Evolutionary conservation across 1,284 basidiomycete genomes (phyloP), one percentile per base, ranked within the genome.

Genomic region (Leccinum griseonigrum): DNA sequence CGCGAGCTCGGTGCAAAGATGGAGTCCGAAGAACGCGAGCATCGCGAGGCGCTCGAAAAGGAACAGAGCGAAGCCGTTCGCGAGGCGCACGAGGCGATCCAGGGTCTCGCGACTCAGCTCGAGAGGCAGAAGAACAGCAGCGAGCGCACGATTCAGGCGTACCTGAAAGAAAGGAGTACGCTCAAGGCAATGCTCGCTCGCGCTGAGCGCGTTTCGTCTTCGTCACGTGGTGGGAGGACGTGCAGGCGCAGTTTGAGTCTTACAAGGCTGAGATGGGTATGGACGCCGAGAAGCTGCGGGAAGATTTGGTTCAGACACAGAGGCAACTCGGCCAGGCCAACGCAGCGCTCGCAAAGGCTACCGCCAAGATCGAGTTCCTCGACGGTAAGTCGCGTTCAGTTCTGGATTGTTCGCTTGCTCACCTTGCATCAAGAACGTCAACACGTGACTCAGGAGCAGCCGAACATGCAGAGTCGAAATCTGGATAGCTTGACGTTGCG

Each of bases 1-100:
- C 84, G 96, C 26, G 91, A 93, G 63, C 80, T 95, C 34, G 91
- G 88, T 8, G 77, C 81, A 40, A 90, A 90, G 78, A 84, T 95
- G 80, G 92, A 95, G 73, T 78, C 78, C 2, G 88, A 90, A 66
- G 91, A 94, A 75, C 81, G 81, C 64, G 86, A 88, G 34, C 87
- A 90, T 65, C 80, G 82, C 52, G 86, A 83, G 53, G 77, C 79
- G 6, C 82, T 85, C 72, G 85, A 86, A 69, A 82, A 81, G 63
- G 92, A 94, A 69, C 88, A 94, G 71, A 84, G 84, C 58, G 88
- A 90, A 64, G 94, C 94, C 0, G 83, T 98, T 13, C 83, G 84
- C 56, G 92, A 98, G 75, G 95, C 96, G 0, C 89, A 93, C 63
- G 87, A 92, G 60, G 88, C 92, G 1, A 94, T 98, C 67, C 84